phyloP scores from a whole-genome alignment of 2,329 filamentous ascomycete genomes.

The Cercospora citrullina region DNA sequence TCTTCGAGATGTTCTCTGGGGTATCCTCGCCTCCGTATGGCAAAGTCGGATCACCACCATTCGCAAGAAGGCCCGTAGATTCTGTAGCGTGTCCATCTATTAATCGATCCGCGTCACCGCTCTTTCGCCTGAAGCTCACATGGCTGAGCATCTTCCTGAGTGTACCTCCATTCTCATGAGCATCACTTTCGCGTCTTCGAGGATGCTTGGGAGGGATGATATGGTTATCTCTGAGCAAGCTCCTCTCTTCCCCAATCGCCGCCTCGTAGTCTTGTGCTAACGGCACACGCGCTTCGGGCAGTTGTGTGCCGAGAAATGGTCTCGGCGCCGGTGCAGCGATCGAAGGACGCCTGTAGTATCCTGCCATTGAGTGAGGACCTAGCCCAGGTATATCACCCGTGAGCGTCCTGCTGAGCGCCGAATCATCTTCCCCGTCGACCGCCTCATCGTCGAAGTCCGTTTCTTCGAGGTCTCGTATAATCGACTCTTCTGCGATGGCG shows the following conservation, averaged over 20 bases:
- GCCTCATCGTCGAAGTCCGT: conserved; percentile 28
- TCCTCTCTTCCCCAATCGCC: conserved; percentile 58
- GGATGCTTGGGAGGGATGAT: conserved; percentile 57
- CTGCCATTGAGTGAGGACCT: conserved; percentile 53
- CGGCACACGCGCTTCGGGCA: conserved; percentile 46
- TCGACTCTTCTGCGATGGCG: conserved; percentile 37
- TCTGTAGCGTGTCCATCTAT: conserved; percentile 39
- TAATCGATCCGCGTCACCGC: conserved; percentile 28
- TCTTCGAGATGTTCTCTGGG: conserved; percentile 63
- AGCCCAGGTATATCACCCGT: conserved; percentile 20
- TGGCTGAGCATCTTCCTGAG: conserved; percentile 27
- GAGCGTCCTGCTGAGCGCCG: conserved; percentile 21
- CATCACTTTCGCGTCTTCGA: conserved; percentile 34
- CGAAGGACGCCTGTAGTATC: conserved; percentile 73
- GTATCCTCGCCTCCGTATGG: conserved; percentile 52
- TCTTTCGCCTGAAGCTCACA: conserved; percentile 35
- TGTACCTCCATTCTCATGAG: conserved; percentile 16
- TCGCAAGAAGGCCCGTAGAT: conserved; percentile 51
- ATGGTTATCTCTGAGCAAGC: conserved; percentile 60
- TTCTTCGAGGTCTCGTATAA: conserved; percentile 36
- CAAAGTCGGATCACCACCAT: conserved; percentile 33
- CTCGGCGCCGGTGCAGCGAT: conserved; percentile 72
- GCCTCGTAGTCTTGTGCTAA: conserved; percentile 54
- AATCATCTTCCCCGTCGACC: conserved; percentile 17
- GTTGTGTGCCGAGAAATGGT: conserved; percentile 64